These are phyloP conservation scores for Rutstroemia sp. DNA, from an alignment of 2,329 filamentous ascomycete genomes.

Conservation along the genomic window DNA sequence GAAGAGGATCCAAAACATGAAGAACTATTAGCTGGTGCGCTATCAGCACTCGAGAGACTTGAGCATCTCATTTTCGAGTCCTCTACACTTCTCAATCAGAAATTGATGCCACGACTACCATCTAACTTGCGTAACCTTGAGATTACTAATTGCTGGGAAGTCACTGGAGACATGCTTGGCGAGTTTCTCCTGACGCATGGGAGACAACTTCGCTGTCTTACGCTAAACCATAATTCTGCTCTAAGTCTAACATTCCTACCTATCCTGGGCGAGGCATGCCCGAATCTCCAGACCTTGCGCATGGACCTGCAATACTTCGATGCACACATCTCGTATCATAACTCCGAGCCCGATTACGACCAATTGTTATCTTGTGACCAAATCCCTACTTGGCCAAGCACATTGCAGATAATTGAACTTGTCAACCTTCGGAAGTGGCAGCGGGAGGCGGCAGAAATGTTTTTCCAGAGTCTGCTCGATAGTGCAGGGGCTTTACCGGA, in stretches of 20 bases:
- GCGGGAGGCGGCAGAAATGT: slow-evolving; percentile 60
- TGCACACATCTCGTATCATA: slow-evolving; percentile 57
- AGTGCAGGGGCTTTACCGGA: slow-evolving; percentile 57
- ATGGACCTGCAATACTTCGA: slow-evolving; percentile 78
- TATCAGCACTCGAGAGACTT: slow-evolving; percentile 53
- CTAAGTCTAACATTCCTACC: slow-evolving; percentile 70
- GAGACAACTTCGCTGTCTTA: slow-evolving; percentile 56
- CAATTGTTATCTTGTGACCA: slow-evolving; percentile 56
- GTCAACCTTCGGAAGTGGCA: slow-evolving; percentile 71
- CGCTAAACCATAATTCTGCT: slow-evolving; percentile 71
- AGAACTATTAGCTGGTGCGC: slow-evolving; percentile 35
- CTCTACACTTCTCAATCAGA: slow-evolving; percentile 62
- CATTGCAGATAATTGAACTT: slow-evolving; percentile 65
- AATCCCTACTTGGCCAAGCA: slow-evolving; percentile 70
- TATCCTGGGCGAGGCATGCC: slow-evolving; percentile 58
- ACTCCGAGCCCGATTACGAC: slow-evolving; percentile 70
- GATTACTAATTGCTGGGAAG: slow-evolving; percentile 70
- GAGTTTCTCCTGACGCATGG: slow-evolving; percentile 63
- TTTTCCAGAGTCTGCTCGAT: slow-evolving; percentile 72
- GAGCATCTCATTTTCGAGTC: slow-evolving; percentile 65
- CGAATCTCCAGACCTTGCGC: slow-evolving; percentile 59
- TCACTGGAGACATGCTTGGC: slow-evolving; percentile 59
- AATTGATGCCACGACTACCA: slow-evolving; percentile 63
- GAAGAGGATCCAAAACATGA: slow-evolving; percentile 33
- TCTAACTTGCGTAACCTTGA: slow-evolving; percentile 58